Evolutionary conservation across 768 basidiomycete species (phyloP).

Genomic region (Mrakia blollopis): DNA sequence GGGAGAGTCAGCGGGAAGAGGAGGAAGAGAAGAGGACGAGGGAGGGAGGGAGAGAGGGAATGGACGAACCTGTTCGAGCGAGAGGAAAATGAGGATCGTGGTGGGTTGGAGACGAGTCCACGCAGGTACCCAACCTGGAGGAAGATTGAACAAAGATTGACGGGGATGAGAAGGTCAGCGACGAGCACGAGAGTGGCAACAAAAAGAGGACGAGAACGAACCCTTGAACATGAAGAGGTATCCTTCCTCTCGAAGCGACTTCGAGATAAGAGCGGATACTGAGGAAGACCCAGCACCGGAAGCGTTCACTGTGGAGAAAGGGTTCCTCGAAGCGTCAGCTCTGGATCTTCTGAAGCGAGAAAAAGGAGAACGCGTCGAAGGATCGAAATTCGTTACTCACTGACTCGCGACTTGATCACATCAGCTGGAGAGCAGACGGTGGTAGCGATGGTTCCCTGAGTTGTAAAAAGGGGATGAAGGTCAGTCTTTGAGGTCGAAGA

Average conservation of each 20-base stretch:
- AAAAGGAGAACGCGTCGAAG: background rate
- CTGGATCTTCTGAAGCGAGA: background rate
- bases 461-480: no score
- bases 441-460: constrained; percentile 36
- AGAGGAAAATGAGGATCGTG: constrained; percentile 39
- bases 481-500: background rate
- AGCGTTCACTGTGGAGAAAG: constrained; percentile 37
- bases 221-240: constrained; percentile 42
- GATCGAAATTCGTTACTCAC: background rate
- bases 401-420: constrained; percentile 40
- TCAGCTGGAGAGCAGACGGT: constrained; percentile 43
- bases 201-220: background rate
- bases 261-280: constrained; percentile 36
- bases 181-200: background rate
- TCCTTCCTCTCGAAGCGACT: constrained; percentile 38
- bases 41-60: background rate
- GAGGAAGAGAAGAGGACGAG: background rate
- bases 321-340: no score
- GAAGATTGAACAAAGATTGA: background rate
- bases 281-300: constrained; percentile 37
- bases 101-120: constrained; percentile 63
- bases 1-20: no score
- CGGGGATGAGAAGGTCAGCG: background rate
- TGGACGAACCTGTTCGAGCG: constrained; percentile 34
- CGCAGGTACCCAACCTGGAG: constrained; percentile 38